Evolutionary conservation across 768 basidiomycete genomes (phyloP), one percentile per base, ranked within the genome.

Genomic region (Macrolepiota fuliginosa): DNA sequence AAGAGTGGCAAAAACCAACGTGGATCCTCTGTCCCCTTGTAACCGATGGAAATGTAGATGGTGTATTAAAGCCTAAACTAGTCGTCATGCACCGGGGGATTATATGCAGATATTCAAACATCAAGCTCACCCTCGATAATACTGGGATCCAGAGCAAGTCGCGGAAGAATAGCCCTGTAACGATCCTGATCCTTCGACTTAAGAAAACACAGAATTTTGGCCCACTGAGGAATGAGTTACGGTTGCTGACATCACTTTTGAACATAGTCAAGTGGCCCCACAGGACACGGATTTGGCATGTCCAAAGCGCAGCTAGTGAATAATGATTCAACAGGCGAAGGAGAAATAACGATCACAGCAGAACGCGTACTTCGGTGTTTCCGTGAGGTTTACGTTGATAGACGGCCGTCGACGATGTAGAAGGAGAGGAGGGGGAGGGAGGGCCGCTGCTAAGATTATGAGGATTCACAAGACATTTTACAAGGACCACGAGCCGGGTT

Each of bases 41-140:
- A 32, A 32, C 7, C 7, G 29, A 32, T 32, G 29, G 29, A 39
- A 54, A 22, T 39, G 10, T 10, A 53, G 32, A 32, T 35, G 29
- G 37, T 58, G 22, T 58, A 58, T 60, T 42, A 52, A 27, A 49
- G 4, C 19, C 47, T 7, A 32, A 7, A 24, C 13, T 12, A 15
- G 24, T 27, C 7, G 24, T 27, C 7, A 19, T 37, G 47, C 58
- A 7, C 29, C 7, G 29, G 40, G 22, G 56, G 40, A 13, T n/a
- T 13, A 49, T 25, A 49, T 25, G 22, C 29, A 24, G 49, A 40
- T 32, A 19, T 58, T 76, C 77, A 91, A 56, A 96, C 83, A 57
- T 92, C 81, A 39, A 98, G 77, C 71, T 98, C 95, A 42, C 95
- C 96, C 73, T 97, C 94, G 1, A 98, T 92, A 40, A 89, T 87